Conservation (phyloP, 2,329 filamentous ascomycete species). For the Fusarium nanum region DNA sequence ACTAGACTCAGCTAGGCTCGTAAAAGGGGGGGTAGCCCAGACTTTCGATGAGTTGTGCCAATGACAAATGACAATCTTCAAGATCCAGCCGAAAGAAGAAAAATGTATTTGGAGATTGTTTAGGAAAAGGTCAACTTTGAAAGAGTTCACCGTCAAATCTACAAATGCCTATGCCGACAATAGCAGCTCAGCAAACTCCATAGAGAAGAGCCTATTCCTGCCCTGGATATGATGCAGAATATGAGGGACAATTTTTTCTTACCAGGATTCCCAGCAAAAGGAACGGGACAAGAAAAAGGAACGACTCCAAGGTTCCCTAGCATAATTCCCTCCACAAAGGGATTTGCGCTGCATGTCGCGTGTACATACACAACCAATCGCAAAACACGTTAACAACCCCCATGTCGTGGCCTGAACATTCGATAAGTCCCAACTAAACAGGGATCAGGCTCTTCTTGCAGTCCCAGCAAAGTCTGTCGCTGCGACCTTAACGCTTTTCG, state of each 20-base stretch:
- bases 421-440: constrained; percentile 30
- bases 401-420: constrained; percentile 34
- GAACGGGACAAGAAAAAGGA: constrained; percentile 17
- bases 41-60: constrained; percentile 7
- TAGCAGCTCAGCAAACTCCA: background rate
- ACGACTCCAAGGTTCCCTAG: background rate
- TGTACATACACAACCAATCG: constrained; percentile 31
- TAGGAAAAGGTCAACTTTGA: background rate
- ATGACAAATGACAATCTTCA: constrained; percentile 3
- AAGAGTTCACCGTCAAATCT: background rate
- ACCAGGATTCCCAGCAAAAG: constrained; percentile 9
- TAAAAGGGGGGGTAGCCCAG: constrained; percentile 26
- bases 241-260: background rate
- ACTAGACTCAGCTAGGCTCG: constrained; percentile 19
- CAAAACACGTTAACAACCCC: constrained; percentile 15
- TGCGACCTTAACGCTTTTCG: background rate
- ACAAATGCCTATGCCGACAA: background rate
- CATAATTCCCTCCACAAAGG: constrained; percentile 3
- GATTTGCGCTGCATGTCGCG: constrained; percentile 31
- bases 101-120: constrained; percentile 1
- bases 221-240: background rate
- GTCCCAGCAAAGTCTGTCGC: background rate
- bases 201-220: background rate
- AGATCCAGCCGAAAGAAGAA: background rate
- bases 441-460: constrained; percentile 14